phyloP scores from a whole-genome alignment of 768 basidiomycete species.

The Tylopilus balloui region DNA sequence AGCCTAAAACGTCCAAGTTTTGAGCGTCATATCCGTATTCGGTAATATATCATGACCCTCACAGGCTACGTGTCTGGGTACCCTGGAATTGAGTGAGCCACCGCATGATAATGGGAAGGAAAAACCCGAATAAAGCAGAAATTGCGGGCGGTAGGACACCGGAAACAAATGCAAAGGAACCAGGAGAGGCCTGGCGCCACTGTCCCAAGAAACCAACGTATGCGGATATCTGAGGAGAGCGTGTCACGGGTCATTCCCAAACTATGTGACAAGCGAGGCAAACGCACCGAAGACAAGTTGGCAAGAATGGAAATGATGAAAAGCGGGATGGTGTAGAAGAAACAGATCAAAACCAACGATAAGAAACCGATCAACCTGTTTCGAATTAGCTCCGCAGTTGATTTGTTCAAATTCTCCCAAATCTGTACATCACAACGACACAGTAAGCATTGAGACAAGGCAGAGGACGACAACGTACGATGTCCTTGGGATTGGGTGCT shows the following conservation, averaged over 20 bases:
- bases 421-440: constrained; percentile 43
- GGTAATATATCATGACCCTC: neutral
- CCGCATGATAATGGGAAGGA: constrained; percentile 90
- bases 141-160: constrained; percentile 92
- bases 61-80: constrained; percentile 33
- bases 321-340: constrained; percentile 92
- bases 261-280: neutral
- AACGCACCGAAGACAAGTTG: constrained; percentile 74
- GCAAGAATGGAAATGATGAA: constrained; percentile 87
- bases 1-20: constrained; percentile 45
- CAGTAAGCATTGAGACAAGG: neutral
- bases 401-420: constrained; percentile 85
- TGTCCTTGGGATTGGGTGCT: constrained; percentile 88
- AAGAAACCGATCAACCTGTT: constrained; percentile 75
- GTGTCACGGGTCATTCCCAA: neutral
- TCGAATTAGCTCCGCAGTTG: constrained; percentile 58
- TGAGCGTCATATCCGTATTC: neutral
- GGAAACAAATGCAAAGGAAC: constrained; percentile 77
- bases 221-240: constrained; percentile 30
- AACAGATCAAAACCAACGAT: constrained; percentile 74
- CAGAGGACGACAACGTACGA: constrained; percentile 43
- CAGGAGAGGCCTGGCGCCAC: constrained; percentile 63
- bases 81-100: constrained; percentile 71
- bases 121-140: constrained; percentile 83
- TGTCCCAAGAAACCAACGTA: constrained; percentile 72